Percentiles rank a stretch among this genome's conserved stretches.
These are phyloP conservation scores for Cercis canadensis DNA, from an alignment of 306 rosid species.

Conservation along the genomic window DNA sequence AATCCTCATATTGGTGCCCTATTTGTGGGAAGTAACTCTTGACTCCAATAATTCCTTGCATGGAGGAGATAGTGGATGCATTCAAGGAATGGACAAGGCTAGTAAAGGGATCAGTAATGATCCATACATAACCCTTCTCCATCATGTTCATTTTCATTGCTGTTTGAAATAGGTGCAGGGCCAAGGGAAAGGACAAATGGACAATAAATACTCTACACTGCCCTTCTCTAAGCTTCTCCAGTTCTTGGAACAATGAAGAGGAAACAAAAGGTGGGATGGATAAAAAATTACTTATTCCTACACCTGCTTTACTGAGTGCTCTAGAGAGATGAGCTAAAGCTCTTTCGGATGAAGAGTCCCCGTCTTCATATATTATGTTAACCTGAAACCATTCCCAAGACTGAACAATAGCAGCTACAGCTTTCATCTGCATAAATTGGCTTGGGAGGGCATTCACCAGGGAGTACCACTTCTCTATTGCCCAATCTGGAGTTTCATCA, in stretches of 20 bases:
- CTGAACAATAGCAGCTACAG: constrained; percentile 49
- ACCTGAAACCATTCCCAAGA: constrained; percentile 53
- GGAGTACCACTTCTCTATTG: constrained; percentile 49
- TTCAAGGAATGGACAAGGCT: constrained; percentile 58
- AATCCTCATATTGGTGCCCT: constrained; percentile 16
- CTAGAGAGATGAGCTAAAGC: constrained; percentile 41
- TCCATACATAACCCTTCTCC: constrained; percentile 61
- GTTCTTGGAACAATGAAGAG: constrained; percentile 45
- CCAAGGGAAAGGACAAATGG: constrained; percentile 45
- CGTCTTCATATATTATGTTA: constrained; percentile 53
- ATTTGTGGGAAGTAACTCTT: constrained; percentile 43
- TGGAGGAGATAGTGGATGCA: constrained; percentile 45
- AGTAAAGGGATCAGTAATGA: constrained; percentile 55
- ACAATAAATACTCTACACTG: constrained; percentile 53
- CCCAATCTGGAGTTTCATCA: constrained; percentile 53
- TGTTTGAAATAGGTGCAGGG: constrained; percentile 41
- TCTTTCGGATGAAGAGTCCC: constrained; percentile 39
- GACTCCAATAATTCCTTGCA: constrained; percentile 63
- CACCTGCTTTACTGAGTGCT: constrained; percentile 40
- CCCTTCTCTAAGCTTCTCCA: constrained; percentile 46
- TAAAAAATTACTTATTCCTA: constrained; percentile 33
- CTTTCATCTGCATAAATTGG: constrained; percentile 46
- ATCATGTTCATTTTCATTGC: constrained; percentile 56
- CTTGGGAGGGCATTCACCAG: constrained; percentile 45
- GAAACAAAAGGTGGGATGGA: constrained; percentile 47